Conservation (phyloP, 257 asterid species). For the Solanum sejunctum region DNA sequence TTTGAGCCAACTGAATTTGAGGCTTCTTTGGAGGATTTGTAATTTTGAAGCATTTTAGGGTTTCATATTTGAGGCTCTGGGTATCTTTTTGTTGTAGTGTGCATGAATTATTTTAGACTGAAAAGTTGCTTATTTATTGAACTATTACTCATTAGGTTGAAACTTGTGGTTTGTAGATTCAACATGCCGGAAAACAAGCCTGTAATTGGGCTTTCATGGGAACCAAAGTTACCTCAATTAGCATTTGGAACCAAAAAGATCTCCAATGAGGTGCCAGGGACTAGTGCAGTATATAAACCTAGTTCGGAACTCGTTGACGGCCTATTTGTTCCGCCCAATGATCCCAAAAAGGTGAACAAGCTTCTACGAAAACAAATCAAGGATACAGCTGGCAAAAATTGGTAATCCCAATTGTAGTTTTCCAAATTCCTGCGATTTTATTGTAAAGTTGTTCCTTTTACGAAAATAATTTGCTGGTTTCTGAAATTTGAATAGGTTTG, state of each 20-base stretch:
- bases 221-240: conserved; percentile 43
- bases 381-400: conserved; percentile 81
- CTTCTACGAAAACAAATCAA: conserved; percentile 51
- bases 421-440: not conserved
- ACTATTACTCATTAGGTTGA: not conserved
- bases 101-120: not conserved
- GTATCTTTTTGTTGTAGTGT: not conserved
- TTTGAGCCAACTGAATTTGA: too few species aligned
- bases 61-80: not conserved
- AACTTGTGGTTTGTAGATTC: not conserved
- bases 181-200: conserved; percentile 1
- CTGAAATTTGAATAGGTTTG: conserved; percentile 44
- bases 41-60: not conserved
- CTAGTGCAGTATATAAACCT: conserved; percentile 25
- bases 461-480: not conserved
- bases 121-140: not conserved
- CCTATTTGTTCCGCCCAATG: conserved; percentile 71
- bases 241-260: not conserved
- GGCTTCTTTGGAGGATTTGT: too few species aligned
- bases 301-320: conserved; percentile 65
- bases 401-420: conserved; percentile 22
- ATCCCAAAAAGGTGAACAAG: conserved; percentile 62
- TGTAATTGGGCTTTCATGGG: conserved; percentile 63
- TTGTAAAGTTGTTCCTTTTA: not conserved
- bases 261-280: not conserved